Percentiles rank a stretch among this genome's conserved stretches.
Conservation (phyloP, 352 stramenopile genomes). For the Phytopythium litorale region DNA sequence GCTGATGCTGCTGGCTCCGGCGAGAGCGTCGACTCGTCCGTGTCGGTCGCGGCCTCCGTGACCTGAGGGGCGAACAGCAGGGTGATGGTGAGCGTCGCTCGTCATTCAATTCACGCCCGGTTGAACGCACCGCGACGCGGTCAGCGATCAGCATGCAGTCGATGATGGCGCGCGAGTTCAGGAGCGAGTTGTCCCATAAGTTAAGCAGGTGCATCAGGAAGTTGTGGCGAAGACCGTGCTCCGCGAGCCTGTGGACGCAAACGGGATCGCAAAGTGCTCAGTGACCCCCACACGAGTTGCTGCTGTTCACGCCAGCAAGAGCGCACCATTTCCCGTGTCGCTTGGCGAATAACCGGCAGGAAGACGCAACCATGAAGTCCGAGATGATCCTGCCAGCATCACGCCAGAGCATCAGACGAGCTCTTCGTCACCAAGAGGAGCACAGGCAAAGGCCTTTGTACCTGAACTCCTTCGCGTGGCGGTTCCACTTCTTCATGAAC, state of each 20-base stretch:
- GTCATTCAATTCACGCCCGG: not conserved
- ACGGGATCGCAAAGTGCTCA: not conserved
- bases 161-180: slow-evolving; percentile 82
- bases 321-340: slow-evolving; percentile 74
- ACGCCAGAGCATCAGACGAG: slow-evolving; percentile 1
- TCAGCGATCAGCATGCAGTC: slow-evolving; percentile 88
- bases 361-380: slow-evolving; percentile 85
- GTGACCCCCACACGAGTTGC: not conserved
- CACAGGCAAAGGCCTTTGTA: slow-evolving; percentile 10
- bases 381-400: slow-evolving; percentile 54
- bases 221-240: slow-evolving; percentile 77
- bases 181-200: slow-evolving; percentile 88
- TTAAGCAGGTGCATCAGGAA: slow-evolving; percentile 89
- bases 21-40: not conserved
- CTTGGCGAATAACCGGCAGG: slow-evolving; percentile 83
- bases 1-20: not conserved
- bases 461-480: slow-evolving; percentile 76
- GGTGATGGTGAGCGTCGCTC: not conserved
- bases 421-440: not conserved
- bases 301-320: not conserved
- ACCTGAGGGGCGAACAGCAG: not conserved
- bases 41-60: not conserved
- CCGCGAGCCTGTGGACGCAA: slow-evolving; percentile 42
- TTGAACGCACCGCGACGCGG: slow-evolving; percentile 35
- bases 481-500: slow-evolving; percentile 91